A percentile compares a stretch with the other conserved stretches of the same genome.
Evolutionary conservation across 2,329 filamentous ascomycete genomes (phyloP).

Genomic region (Lasiodiplodia hormozganensis): DNA sequence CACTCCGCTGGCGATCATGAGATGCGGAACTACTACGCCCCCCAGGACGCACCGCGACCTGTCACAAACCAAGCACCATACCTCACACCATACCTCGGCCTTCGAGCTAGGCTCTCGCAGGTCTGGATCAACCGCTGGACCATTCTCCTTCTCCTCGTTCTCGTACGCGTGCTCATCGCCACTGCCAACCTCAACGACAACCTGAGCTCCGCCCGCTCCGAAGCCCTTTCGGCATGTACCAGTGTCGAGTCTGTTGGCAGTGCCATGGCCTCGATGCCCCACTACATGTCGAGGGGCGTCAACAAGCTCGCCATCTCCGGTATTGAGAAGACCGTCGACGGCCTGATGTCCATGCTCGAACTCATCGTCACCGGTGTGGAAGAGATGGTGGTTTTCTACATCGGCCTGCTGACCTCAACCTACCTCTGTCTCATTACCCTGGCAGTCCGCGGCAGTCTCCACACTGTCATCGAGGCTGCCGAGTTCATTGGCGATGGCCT

Average conservation of each 20-base stretch:
- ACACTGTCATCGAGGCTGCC: slow-evolving; percentile 69
- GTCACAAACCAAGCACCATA: slow-evolving; percentile 69
- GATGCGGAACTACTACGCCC: slow-evolving; percentile 66
- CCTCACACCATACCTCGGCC: slow-evolving; percentile 89
- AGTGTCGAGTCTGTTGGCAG: slow-evolving; percentile 93
- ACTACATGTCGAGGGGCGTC: slow-evolving; percentile 88
- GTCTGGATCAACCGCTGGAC: slow-evolving; percentile 99
- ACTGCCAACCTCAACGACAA: slow-evolving; percentile 75
- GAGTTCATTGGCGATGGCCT: slow-evolving; percentile 67
- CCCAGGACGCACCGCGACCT: slow-evolving; percentile 63
- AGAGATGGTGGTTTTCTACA: slow-evolving; percentile 87
- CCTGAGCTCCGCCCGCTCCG: slow-evolving; percentile 75
- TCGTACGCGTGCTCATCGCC: slow-evolving; percentile 80
- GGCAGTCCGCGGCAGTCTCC: slow-evolving; percentile 78
- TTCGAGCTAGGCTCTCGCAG: slow-evolving; percentile 89
- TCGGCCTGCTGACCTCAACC: slow-evolving; percentile 88
- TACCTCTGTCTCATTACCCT: slow-evolving; percentile 90
- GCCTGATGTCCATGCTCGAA: slow-evolving; percentile 78
- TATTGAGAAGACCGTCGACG: slow-evolving; percentile 80
- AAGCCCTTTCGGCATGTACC: slow-evolving; percentile 88
- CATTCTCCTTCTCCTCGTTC: slow-evolving; percentile 82
- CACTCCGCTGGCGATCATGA: slow-evolving; percentile 67
- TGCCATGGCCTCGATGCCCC: slow-evolving; percentile 96
- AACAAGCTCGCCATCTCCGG: slow-evolving; percentile 83
- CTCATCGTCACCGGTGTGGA: slow-evolving; percentile 84